Conservation (phyloP, 129 eudicot species). For the Flaveria ramosissima region DNA sequence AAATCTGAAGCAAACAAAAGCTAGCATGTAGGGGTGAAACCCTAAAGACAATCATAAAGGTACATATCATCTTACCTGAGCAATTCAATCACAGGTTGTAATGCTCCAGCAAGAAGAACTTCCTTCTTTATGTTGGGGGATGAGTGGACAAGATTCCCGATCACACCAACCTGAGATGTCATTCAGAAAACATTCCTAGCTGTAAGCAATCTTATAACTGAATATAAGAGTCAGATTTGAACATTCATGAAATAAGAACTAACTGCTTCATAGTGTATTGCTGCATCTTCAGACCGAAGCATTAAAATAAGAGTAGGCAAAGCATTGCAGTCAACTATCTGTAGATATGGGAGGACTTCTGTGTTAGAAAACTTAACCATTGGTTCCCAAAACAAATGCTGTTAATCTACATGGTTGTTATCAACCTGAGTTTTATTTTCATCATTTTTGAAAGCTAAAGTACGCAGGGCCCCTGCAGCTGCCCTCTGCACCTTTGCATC, state of each 20-base stretch:
- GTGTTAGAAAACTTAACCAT: conserved; percentile 9
- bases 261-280: conserved; percentile 92
- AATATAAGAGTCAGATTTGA: conserved; percentile 12
- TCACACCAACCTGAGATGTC: conserved; percentile 61
- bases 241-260: conserved; percentile 27
- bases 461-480: conserved; percentile 87
- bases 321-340: conserved; percentile 96
- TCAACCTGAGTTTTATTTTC: conserved; percentile 86
- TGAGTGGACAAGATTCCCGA: conserved; percentile 66
- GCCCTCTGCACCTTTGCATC: conserved; percentile 92
- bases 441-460: conserved; percentile 85
- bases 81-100: conserved; percentile 66
- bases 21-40: background rate
- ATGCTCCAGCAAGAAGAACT: conserved; percentile 67
- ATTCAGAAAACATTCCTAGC: conserved; percentile 25
- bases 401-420: conserved; percentile 15
- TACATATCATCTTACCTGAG: conserved; percentile 42
- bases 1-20: background rate
- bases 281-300: conserved; percentile 93
- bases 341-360: conserved; percentile 27
- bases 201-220: conserved; percentile 23
- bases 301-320: conserved; percentile 77
- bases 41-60: background rate
- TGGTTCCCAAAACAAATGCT: background rate
- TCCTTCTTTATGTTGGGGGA: conserved; percentile 65